Base-by-base conservation (phyloP, 495 filamentous ascomycete genomes). In the Aspergillus bertholletiae region DNA sequence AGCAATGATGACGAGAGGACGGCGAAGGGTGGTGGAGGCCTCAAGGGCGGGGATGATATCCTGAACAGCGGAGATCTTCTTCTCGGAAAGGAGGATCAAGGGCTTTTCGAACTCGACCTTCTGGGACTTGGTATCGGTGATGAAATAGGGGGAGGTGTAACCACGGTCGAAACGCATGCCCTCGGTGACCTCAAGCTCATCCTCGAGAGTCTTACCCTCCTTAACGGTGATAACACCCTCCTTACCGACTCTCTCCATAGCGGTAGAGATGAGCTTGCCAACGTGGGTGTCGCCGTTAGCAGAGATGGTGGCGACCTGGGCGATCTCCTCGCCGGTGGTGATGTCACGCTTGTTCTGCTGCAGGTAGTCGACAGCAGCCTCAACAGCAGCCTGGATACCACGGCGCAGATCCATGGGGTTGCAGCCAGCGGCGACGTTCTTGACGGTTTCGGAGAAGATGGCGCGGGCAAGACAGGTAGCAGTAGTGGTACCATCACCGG, bases 41-140 rank as follows among this genome's bases (percentile, higher is more conserved):
- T 98, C 94, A 51, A 98, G 89, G 50, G 95, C 91, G 51, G 94
- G 94, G 72, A 98, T 90, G 71, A 98, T 96, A 76, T 98, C 94
- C 78, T 96, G 90, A 44, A 96, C 95, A 44, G 90, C 86, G 44
- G 94, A 97, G 75, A 98, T 98, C 86, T 98, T 98, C 89, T 96
- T 96, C 85, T 98, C 95, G 21, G 93, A 96, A 37, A 98, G 88
- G 22, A 98, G 88, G 74, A 98, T 91, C 62, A 98, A 78, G 59
- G 94, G 94, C 85, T 97, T 97, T 87, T 98, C 94, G 63, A 97
- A 97, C 80, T 97, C 94, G 51, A 97, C 90, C 86, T 97, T 98
- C 73, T 95, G 90, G 44, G 93, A 67, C 86, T 98, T 98, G 81
- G 91, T 77, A 68, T 98, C 94, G 76, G 94, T 98, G 82, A 97